These are phyloP conservation scores for Sclerotinia trifoliorum DNA, from an alignment of 2,329 filamentous ascomycete genomes.

Conservation along the genomic window DNA sequence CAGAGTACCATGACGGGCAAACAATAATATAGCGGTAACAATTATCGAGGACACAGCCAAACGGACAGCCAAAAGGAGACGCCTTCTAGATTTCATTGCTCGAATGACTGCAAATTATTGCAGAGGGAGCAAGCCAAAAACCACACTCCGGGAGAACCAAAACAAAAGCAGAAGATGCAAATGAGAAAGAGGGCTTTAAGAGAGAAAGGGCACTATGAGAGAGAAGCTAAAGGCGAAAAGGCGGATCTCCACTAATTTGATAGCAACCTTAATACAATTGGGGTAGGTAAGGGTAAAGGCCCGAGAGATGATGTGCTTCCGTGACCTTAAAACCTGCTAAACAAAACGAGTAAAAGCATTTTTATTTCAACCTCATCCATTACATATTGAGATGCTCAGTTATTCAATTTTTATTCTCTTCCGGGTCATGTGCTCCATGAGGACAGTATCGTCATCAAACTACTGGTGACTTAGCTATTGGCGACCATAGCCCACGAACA, in stretches of 20 bases:
- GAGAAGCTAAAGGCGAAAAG: neutral
- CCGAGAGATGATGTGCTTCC: neutral
- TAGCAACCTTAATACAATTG: neutral
- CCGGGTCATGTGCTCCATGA: neutral
- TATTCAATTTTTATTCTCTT: neutral
- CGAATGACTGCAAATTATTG: neutral
- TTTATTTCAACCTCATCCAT: neutral
- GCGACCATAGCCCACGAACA: neutral
- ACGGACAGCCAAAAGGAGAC: neutral
- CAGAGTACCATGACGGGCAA: neutral
- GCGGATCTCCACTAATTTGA: neutral
- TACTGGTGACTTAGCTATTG: neutral
- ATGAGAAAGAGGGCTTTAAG: neutral
- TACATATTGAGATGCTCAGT: neutral
- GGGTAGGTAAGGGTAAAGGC: neutral
- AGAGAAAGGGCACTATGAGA: neutral
- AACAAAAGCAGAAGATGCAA: neutral
- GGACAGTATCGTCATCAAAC: neutral
- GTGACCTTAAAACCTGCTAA: neutral
- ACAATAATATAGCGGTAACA: neutral
- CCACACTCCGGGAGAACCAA: neutral
- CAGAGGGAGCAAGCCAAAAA: neutral
- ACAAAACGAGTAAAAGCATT: neutral
- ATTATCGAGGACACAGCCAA: constrained; percentile 10
- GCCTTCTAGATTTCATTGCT: constrained; percentile 15